phyloP scores from a whole-genome alignment of 2,329 filamentous ascomycete species.

The Neurospora sp. region DNA sequence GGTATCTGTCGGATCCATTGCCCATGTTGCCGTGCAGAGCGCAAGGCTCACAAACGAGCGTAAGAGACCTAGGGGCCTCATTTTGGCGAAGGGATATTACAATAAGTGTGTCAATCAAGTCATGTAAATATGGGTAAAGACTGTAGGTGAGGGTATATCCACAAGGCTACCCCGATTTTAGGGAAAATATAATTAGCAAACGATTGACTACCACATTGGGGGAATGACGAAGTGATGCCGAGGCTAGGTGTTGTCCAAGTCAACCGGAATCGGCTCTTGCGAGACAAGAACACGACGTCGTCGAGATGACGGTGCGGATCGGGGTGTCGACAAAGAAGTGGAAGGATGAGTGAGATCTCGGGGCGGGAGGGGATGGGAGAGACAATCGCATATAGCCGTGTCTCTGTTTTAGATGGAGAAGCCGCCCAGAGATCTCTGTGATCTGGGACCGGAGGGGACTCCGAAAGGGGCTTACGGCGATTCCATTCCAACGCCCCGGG shows the following conservation, averaged over 20 bases:
- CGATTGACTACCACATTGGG: not conserved
- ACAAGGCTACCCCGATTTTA: not conserved
- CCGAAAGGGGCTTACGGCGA: not conserved
- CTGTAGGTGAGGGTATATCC: not conserved
- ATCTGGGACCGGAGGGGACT: not conserved
- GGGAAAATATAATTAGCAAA: not conserved
- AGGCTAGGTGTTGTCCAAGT: not conserved
- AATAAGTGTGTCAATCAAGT: not conserved
- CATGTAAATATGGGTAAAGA: not conserved
- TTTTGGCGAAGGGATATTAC: not conserved
- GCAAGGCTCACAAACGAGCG: slow-evolving; percentile 6
- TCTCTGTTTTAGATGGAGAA: not conserved
- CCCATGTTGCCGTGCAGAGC: slow-evolving; percentile 5
- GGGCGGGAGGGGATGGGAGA: not conserved
- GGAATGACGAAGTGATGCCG: not conserved
- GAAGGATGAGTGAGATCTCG: not conserved
- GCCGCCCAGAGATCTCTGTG: not conserved
- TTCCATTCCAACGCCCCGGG: not conserved
- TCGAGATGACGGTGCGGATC: not conserved
- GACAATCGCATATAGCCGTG: not conserved
- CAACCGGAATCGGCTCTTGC: not conserved
- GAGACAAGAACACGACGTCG: not conserved
- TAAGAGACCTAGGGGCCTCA: slow-evolving; percentile 6
- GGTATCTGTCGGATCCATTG: slow-evolving; percentile 5
- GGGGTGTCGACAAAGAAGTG: not conserved